A percentile compares a stretch with the other conserved stretches of the same genome.
Conservation (phyloP, 805 yeast species). For the Starmera dryadoides region DNA sequence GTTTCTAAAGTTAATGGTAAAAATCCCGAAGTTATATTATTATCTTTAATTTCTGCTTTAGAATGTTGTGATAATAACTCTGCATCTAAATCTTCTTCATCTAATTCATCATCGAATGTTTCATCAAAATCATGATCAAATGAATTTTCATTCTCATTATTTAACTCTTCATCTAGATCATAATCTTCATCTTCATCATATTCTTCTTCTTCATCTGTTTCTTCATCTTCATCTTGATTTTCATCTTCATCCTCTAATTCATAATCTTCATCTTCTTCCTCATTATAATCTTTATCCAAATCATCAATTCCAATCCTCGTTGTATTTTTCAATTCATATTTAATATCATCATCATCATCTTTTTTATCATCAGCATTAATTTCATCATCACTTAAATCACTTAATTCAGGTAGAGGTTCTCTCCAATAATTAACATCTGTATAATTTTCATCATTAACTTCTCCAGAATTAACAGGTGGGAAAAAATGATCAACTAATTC, state of each 20-base stretch:
- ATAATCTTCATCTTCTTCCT: constrained; percentile 25
- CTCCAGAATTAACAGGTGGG: constrained; percentile 59
- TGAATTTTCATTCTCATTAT: constrained; percentile 60
- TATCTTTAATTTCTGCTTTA: too few species aligned
- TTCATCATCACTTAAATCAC: constrained; percentile 47
- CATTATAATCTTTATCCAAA: constrained; percentile 20
- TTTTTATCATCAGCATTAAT: constrained; percentile 21
- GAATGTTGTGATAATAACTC: constrained; percentile 52
- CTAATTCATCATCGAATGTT: constrained; percentile 16
- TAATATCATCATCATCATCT: constrained; percentile 5
- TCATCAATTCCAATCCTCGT: constrained; percentile 12
- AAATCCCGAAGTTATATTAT: too few species aligned
- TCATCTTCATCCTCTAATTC: constrained; percentile 25
- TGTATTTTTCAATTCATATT: constrained; percentile 1
- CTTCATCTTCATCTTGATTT: constrained; percentile 23
- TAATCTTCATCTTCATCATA: constrained; percentile 13
- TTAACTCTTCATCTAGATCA: constrained; percentile 24
- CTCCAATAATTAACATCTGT: constrained; percentile 93
- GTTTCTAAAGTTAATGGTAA: constrained; percentile 71
- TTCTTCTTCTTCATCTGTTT: constrained; percentile 19
- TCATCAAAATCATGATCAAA: constrained; percentile 36
- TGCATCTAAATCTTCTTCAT: constrained; percentile 50
- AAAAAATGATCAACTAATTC: constrained; percentile 96
- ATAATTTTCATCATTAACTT: constrained; percentile 37
- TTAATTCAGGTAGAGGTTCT: constrained; percentile 61